phyloP scores from a whole-genome alignment of 768 basidiomycete species.

The Tylopilus balloui region DNA sequence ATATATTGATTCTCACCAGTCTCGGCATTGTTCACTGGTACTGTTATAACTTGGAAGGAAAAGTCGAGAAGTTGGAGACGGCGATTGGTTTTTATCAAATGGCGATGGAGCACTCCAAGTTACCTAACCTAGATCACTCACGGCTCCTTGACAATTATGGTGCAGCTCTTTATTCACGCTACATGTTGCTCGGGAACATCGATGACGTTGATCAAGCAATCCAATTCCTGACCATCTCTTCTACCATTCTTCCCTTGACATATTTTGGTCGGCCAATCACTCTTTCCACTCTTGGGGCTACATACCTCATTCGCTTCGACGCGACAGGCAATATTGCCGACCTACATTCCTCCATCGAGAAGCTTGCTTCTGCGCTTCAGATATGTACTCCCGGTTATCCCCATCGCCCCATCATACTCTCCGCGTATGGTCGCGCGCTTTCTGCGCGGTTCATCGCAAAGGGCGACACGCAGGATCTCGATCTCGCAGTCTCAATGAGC shows the following conservation, averaged over 20 bases:
- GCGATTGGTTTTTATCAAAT: conserved; percentile 17
- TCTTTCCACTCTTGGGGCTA: conserved; percentile 10
- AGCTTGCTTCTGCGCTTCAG: conserved; percentile 12
- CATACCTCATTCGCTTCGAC: conserved; percentile 8
- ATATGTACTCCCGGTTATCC: conserved; percentile 7
- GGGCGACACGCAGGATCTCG: conserved; percentile 14
- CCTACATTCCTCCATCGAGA: conserved; percentile 17
- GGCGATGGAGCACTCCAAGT: conserved; percentile 16
- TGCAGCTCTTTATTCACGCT: conserved; percentile 18
- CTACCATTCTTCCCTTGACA: conserved; percentile 10
- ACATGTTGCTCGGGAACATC: conserved; percentile 5
- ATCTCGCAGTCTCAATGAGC: conserved; percentile 13
- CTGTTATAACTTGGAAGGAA: conserved; percentile 13
- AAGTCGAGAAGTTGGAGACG: conserved; percentile 13
- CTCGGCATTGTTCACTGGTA: conserved; percentile 7
- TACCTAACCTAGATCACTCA: conserved; percentile 12
- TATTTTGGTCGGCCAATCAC: conserved; percentile 9
- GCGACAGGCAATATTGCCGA: conserved; percentile 8
- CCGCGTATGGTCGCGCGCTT: conserved; percentile 11
- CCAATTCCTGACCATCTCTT: conserved; percentile 15
- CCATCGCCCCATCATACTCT: conserved; percentile 5
- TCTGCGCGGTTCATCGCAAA: conserved; percentile 11
- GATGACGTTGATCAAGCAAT: conserved; percentile 25
- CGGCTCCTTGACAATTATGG: conserved; percentile 21
- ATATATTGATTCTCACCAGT: conserved; percentile 6